phyloP scores from a whole-genome alignment of 108 stramenopile species.

The Aurantiochytrium sp. region DNA sequence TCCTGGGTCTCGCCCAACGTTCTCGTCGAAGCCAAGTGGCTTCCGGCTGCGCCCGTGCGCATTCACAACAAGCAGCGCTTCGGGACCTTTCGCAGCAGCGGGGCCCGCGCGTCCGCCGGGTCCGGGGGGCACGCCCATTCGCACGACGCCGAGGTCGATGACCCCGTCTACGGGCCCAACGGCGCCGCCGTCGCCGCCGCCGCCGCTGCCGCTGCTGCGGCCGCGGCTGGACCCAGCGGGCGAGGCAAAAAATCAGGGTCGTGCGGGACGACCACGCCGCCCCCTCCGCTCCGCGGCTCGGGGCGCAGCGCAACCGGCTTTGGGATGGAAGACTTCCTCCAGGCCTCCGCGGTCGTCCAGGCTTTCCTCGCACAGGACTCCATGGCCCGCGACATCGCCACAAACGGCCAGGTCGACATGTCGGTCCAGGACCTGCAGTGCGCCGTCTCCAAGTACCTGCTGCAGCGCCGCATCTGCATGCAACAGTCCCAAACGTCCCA shows the following conservation, averaged over 20 bases:
- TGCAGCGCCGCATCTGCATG: slow-evolving; percentile 13
- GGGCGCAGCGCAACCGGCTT: neutral
- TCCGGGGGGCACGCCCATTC: neutral
- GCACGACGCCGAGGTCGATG: neutral
- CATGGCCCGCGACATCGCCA: neutral
- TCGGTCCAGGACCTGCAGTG: slow-evolving; percentile 23
- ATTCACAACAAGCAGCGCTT: slow-evolving; percentile 10
- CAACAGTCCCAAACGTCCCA: neutral
- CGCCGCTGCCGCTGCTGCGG: neutral
- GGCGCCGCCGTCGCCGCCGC: neutral
- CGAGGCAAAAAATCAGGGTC: too few relatives aligned
- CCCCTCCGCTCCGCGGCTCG: neutral
- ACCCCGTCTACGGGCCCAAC: neutral
- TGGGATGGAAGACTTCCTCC: neutral
- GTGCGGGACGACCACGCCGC: neutral
- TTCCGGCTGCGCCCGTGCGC: slow-evolving; percentile 10
- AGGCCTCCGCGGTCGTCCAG: neutral
- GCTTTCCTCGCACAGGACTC: neutral
- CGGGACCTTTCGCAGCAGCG: neutral
- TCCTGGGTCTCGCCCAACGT: neutral
- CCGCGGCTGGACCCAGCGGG: too few relatives aligned
- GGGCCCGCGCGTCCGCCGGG: neutral
- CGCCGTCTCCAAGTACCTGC: neutral
- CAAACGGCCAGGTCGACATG: neutral
- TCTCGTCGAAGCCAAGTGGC: neutral